Conservation (phyloP, 192 early-diverging fungal genomes). For the Coemansia sp. region DNA sequence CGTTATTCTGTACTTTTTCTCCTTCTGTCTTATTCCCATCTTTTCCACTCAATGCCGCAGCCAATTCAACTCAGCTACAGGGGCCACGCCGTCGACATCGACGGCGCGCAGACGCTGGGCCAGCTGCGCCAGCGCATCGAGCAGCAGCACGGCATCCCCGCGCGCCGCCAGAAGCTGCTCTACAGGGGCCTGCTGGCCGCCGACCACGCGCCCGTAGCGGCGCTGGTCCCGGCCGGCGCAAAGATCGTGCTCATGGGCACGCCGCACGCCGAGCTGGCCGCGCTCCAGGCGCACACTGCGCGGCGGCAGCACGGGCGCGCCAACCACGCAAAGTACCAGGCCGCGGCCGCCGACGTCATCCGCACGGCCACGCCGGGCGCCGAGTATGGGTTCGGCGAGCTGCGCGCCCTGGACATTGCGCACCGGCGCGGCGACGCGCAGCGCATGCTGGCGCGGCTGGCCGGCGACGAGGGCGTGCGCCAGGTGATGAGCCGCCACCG, state of each 20-base stretch:
- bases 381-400: slow-evolving; percentile 16
- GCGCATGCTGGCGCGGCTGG: slow-evolving; percentile 22
- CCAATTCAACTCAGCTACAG: slow-evolving; percentile 19
- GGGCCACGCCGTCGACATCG: slow-evolving; percentile 9
- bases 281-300: slow-evolving; percentile 1
- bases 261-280: slow-evolving; percentile 6
- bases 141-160: slow-evolving; percentile 19
- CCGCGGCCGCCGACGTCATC: slow-evolving; percentile 6
- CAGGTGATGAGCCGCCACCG: slow-evolving; percentile 27
- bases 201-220: neutral
- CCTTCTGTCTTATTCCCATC: too few relatives aligned
- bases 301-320: slow-evolving; percentile 13
- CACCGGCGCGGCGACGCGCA: slow-evolving; percentile 9
- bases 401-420: slow-evolving; percentile 10
- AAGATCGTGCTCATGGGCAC: slow-evolving; percentile 38
- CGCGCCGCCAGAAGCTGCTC: slow-evolving; percentile 27
- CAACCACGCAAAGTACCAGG: slow-evolving; percentile 18
- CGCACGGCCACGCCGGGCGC: neutral
- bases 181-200: slow-evolving; percentile 13
- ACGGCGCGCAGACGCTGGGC: slow-evolving; percentile 12
- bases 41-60: slow-evolving; percentile 1
- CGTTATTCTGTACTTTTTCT: too few relatives aligned
- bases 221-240: slow-evolving; percentile 6
- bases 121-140: slow-evolving; percentile 23
- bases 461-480: slow-evolving; percentile 32